Evolutionary conservation across 805 yeast species (phyloP), one percentile per base, ranked within the genome.

Genomic region (Wickerhamomyces xylosicus): DNA sequence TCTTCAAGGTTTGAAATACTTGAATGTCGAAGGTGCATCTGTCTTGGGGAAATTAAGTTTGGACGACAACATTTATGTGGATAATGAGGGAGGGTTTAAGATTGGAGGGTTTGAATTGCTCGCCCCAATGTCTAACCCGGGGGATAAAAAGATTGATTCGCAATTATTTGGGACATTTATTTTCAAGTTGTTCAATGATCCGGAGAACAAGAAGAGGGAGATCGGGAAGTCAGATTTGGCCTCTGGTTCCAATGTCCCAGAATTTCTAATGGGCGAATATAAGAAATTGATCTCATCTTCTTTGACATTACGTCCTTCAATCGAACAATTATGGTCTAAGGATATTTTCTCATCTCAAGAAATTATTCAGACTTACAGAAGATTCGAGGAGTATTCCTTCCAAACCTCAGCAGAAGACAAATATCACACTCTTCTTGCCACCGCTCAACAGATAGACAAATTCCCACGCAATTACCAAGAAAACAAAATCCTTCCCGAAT

Each of bases 91-190:
- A 13, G 94, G 83, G 52, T 85, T 95, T 90, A 79, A 76, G 42
- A 54, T 89, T 20, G 82, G 83, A 42, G 95, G 95, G 1, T 77
- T 87, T 50, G 97, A 89, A 57, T 57, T 79, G 1, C 59, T 76
- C 28, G 68, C 80, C 2, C 71, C 65, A 8, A 7, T 14, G 13
- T 14, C n/a, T 13, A 28, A 46, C 1, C 40, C 42, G n/a, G 43
- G 45, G 56, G 68, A 71, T 0, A 52, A 62, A 29, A 74, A 74
- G 46, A 60, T 77, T 39, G 94, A 85, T 55, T 66, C 92, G 0
- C 83, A 66, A 63, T 69, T 69, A 45, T 66, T 79, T 29, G 94
- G 86, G 3, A 60, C 61, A 2, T 62, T 84, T 22, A 67, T 79
- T 3, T 64, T 62, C 41, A 62, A 65, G 34, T 46, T 79, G 5